Evolutionary conservation across 1,284 basidiomycete genomes (phyloP).

Genomic region (Apiotrichum brassicae): DNA sequence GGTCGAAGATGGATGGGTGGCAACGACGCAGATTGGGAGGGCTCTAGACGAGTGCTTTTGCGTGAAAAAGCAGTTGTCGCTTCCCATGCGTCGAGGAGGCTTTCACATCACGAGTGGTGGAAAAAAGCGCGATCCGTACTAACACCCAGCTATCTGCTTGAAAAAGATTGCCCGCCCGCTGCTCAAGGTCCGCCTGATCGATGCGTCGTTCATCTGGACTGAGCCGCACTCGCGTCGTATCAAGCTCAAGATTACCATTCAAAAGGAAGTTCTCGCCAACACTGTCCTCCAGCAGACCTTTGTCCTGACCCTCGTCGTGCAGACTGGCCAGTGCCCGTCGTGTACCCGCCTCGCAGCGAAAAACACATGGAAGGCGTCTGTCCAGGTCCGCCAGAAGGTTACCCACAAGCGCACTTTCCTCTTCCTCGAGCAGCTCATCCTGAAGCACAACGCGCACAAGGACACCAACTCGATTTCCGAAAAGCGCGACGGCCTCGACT

Average conservation of each 20-base stretch:
- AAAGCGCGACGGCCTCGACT: slow-evolving; percentile 90
- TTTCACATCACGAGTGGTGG: too few relatives aligned
- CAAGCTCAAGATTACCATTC: slow-evolving; percentile 89
- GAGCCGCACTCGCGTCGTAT: slow-evolving; percentile 95
- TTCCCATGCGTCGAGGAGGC: too few relatives aligned
- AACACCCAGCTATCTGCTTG: slow-evolving; percentile 62
- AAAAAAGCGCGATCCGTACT: too few relatives aligned
- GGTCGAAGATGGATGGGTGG: too few relatives aligned
- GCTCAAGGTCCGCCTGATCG: slow-evolving; percentile 88
- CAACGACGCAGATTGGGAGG: too few relatives aligned
- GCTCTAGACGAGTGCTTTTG: too few relatives aligned
- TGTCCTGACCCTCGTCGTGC: slow-evolving; percentile 92
- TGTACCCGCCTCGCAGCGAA: slow-evolving; percentile 92
- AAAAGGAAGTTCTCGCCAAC: slow-evolving; percentile 94
- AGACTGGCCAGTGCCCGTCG: slow-evolving; percentile 91
- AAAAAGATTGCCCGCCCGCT: slow-evolving; percentile 87
- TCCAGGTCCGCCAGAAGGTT: slow-evolving; percentile 97
- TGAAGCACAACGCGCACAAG: slow-evolving; percentile 95
- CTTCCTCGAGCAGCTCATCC: slow-evolving; percentile 93
- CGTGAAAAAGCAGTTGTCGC: too few relatives aligned
- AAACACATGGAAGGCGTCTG: slow-evolving; percentile 96
- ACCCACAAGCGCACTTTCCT: slow-evolving; percentile 96
- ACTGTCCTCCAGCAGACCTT: slow-evolving; percentile 97
- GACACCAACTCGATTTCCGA: slow-evolving; percentile 92
- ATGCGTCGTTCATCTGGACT: slow-evolving; percentile 98